These are phyloP conservation scores for Vaccinium darrowii DNA, from an alignment of 148 eudicot species.

Conservation along the genomic window DNA sequence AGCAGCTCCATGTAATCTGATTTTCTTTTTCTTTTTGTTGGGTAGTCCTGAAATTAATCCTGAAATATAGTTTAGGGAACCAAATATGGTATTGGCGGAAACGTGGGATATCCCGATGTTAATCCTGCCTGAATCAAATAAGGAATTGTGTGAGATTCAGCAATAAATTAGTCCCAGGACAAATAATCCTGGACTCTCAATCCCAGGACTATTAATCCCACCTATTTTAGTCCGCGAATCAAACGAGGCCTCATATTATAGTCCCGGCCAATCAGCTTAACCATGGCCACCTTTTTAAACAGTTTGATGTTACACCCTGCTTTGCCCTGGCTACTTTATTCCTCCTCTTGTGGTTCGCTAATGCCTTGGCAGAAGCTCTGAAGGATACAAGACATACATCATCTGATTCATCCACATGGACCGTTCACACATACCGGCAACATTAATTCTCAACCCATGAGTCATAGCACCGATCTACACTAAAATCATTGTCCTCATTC, in stretches of 20 bases:
- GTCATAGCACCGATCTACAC: slow-evolving; percentile 1
- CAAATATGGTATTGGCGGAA: too few relatives aligned
- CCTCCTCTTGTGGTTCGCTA: background rate
- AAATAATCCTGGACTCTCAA: too few relatives aligned
- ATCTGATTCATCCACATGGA: background rate
- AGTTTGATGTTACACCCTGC: background rate
- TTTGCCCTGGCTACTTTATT: background rate
- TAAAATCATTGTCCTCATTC: background rate
- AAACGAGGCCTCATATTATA: background rate
- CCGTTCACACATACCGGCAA: background rate
- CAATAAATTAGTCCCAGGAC: too few relatives aligned
- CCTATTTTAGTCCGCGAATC: too few relatives aligned
- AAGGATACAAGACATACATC: slow-evolving; percentile 1
- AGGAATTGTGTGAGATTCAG: too few relatives aligned
- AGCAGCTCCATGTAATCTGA: too few relatives aligned
- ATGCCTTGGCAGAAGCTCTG: background rate
- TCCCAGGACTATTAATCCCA: too few relatives aligned
- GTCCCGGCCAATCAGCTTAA: background rate
- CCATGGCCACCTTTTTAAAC: background rate
- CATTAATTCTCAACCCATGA: background rate
- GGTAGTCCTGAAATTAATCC: too few relatives aligned
- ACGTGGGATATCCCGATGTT: too few relatives aligned
- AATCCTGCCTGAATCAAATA: too few relatives aligned
- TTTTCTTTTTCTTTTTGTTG: too few relatives aligned
- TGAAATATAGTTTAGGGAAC: too few relatives aligned